phyloP scores from a whole-genome alignment of 257 asterid genomes.

The Coffea canephora region DNA sequence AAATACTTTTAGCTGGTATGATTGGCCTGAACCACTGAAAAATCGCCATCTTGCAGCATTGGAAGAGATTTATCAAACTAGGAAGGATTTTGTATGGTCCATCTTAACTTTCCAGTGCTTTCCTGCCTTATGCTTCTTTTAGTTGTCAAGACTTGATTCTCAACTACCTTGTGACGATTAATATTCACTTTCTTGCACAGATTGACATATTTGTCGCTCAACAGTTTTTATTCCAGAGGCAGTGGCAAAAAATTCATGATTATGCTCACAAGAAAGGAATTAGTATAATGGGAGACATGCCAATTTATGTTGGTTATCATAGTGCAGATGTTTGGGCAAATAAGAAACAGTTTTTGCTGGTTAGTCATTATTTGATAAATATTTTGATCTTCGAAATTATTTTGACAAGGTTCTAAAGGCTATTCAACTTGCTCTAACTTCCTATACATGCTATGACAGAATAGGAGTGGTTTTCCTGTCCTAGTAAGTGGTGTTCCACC shows the following conservation, averaged over 20 bases:
- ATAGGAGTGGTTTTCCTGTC: conserved; percentile 71
- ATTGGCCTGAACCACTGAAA: conserved; percentile 95
- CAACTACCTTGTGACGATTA: conserved; percentile 7
- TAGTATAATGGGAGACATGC: conserved; percentile 99
- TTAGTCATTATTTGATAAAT: conserved; percentile 35
- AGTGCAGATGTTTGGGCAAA: conserved; percentile 99
- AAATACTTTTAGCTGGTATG: conserved; percentile 78
- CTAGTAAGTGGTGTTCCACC: conserved; percentile 98
- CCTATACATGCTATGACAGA: conserved; percentile 44
- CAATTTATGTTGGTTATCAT: conserved; percentile 96
- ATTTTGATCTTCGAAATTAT: not conserved
- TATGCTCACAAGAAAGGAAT: conserved; percentile 81
- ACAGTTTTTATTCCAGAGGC: conserved; percentile 93
- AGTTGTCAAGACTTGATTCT: conserved; percentile 4
- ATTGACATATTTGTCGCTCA: conserved; percentile 86
- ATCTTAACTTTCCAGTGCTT: conserved; percentile 12
- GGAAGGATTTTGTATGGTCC: conserved; percentile 75
- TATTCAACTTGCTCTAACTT: conserved; percentile 21
- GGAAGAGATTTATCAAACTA: conserved; percentile 82
- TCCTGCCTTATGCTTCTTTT: conserved; percentile 18
- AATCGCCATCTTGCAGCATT: conserved; percentile 87
- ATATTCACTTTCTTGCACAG: conserved; percentile 44
- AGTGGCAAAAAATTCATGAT: conserved; percentile 84
- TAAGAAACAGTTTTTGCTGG: conserved; percentile 86
- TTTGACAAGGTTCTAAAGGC: conserved; percentile 15